phyloP scores from a whole-genome alignment of 2,329 filamentous ascomycete species.

The Bipolaris gigantea region DNA sequence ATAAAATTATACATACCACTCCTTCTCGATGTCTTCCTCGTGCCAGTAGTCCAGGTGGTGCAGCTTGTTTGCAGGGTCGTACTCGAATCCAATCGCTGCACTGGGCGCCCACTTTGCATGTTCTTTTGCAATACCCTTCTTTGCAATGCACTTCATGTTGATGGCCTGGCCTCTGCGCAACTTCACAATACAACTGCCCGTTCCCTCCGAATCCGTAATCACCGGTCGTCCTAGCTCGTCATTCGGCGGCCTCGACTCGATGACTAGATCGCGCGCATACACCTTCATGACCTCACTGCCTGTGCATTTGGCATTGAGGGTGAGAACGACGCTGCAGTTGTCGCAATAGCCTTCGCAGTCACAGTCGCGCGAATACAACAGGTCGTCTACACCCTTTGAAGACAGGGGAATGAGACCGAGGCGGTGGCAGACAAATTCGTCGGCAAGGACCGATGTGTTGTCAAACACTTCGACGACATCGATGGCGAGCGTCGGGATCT shows the following conservation, averaged over 20 bases:
- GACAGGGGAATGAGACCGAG: conserved; percentile 87
- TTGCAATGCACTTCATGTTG: conserved; percentile 87
- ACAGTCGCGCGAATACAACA: conserved; percentile 90
- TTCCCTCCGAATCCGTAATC: conserved; percentile 77
- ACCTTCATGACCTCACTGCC: conserved; percentile 89
- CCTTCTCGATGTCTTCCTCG: conserved; percentile 78
- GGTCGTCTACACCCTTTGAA: conserved; percentile 76
- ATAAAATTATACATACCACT: conserved; percentile 70
- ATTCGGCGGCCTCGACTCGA: conserved; percentile 70
- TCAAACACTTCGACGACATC: conserved; percentile 90
- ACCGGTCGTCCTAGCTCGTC: conserved; percentile 78
- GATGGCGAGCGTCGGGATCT: conserved; percentile 92
- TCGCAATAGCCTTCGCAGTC: conserved; percentile 96
- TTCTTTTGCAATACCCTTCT: conserved; percentile 98
- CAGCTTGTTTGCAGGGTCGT: conserved; percentile 96
- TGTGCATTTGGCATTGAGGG: conserved; percentile 82
- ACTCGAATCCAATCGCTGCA: conserved; percentile 92
- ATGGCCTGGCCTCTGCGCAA: conserved; percentile 87
- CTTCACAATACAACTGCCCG: conserved; percentile 87
- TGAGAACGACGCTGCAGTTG: conserved; percentile 82
- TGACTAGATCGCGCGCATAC: conserved; percentile 84
- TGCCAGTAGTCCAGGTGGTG: conserved; percentile 94
- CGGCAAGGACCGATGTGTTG: conserved; percentile 94
- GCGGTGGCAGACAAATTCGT: conserved; percentile 93
- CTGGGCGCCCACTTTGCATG: conserved; percentile 98